phyloP scores from a whole-genome alignment of 192 early-diverging fungal genomes.

The Mycoemilia scoparia region DNA sequence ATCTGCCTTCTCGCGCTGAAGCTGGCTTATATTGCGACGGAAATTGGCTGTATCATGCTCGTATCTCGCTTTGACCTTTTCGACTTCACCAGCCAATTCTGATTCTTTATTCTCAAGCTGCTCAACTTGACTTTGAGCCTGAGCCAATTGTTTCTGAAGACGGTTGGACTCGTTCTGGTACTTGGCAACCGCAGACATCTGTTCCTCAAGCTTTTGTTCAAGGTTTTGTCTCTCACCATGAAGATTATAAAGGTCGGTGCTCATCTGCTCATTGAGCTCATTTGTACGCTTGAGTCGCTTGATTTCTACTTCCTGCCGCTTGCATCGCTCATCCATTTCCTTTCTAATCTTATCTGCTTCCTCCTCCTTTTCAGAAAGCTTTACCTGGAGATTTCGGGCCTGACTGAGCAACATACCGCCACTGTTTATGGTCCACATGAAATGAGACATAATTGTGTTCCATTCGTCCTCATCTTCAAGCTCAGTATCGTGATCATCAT shows the following conservation, averaged over 20 bases:
- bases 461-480: too few species aligned
- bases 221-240: conserved; percentile 7
- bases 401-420: too few species aligned
- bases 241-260: conserved; percentile 6
- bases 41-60: conserved; percentile 41
- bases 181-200: too few species aligned
- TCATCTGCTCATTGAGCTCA: conserved; percentile 15
- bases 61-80: conserved; percentile 17
- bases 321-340: too few species aligned
- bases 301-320: too few species aligned
- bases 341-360: too few species aligned
- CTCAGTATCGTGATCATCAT: too few species aligned
- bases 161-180: conserved; percentile 34
- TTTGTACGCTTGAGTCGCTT: too few species aligned
- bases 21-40: conserved; percentile 29
- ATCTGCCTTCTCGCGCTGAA: conserved; percentile 43
- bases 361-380: too few species aligned
- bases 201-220: conserved; percentile 8
- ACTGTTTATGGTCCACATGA: too few species aligned
- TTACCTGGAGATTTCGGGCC: too few species aligned
- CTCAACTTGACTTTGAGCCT: conserved; percentile 36
- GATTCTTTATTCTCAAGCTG: conserved; percentile 39
- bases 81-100: conserved; percentile 18
- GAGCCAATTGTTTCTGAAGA: conserved; percentile 28
- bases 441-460: too few species aligned